phyloP scores from a whole-genome alignment of 495 filamentous ascomycete species.

The Aspergillus bertholletiae region DNA sequence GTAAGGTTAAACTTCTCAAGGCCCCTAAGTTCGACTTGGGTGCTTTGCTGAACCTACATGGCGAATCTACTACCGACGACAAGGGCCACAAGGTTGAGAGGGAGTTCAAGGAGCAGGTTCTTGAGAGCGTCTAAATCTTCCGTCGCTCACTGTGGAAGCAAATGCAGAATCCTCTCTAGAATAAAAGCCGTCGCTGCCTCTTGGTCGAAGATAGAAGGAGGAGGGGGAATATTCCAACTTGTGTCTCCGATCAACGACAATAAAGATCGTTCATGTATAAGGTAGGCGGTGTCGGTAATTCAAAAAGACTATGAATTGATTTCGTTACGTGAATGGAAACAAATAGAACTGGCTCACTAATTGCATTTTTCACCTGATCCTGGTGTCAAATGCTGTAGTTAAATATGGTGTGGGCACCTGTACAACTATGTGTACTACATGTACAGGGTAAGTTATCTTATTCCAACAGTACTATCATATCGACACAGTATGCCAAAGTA shows the following conservation, averaged over 20 bases:
- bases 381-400: no score
- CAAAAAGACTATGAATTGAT: conserved; percentile 7
- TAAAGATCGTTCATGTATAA: background rate
- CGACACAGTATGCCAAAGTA: no score
- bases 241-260: background rate
- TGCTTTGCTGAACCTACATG: conserved; percentile 89
- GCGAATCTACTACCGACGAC: conserved; percentile 94
- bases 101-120: conserved; percentile 96
- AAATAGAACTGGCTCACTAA: no score
- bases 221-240: background rate
- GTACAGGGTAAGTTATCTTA: no score
- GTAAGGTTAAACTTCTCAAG: conserved; percentile 99
- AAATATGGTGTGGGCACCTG: no score
- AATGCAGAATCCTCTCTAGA: conserved; percentile 20
- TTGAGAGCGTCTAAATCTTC: conserved; percentile 79
- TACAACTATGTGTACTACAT: no score
- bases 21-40: conserved; percentile 97
- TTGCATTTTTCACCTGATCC: no score
- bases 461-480: no score
- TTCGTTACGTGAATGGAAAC: background rate
- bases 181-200: conserved; percentile 12
- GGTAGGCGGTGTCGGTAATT: conserved; percentile 1
- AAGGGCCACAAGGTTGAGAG: conserved; percentile 97
- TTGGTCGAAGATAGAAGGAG: background rate
- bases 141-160: conserved; percentile 11